A percentile compares a stretch with the other conserved stretches of the same genome.
Conservation (phyloP, 1,284 basidiomycete species). For the Rugosomyces carneus region DNA sequence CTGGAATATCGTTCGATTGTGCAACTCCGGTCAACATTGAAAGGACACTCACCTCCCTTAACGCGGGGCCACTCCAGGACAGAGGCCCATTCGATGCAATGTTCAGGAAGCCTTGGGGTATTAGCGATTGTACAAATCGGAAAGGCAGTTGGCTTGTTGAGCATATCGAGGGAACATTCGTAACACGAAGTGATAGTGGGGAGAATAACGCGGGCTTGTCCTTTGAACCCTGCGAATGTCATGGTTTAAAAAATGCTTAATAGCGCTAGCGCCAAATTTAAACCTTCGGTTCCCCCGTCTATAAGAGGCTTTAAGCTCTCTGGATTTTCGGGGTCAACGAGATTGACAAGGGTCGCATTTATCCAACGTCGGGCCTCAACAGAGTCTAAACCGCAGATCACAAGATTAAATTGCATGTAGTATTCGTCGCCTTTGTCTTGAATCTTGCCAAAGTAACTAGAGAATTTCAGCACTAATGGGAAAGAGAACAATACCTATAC, state of each 20-base stretch:
- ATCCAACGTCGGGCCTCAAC: slow-evolving; percentile 98
- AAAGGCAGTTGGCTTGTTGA: slow-evolving; percentile 95
- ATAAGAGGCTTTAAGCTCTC: slow-evolving; percentile 97
- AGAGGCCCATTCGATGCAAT: slow-evolving; percentile 99
- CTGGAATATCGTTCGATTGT: slow-evolving; percentile 33
- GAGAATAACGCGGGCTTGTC: slow-evolving; percentile 95
- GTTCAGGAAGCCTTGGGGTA: slow-evolving; percentile 95
- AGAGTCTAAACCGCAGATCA: slow-evolving; percentile 98
- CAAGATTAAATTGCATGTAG: slow-evolving; percentile 94
- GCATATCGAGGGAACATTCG: slow-evolving; percentile 97
- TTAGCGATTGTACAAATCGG: slow-evolving; percentile 99
- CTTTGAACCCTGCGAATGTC: slow-evolving; percentile 84
- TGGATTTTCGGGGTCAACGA: slow-evolving; percentile 87
- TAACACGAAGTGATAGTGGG: slow-evolving; percentile 96
- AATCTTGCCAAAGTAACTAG: slow-evolving; percentile 92
- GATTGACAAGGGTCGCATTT: slow-evolving; percentile 92
- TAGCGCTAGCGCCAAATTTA: slow-evolving; percentile 7
- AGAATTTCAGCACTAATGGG: neutral
- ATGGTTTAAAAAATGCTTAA: neutral
- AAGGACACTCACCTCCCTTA: slow-evolving; percentile 60
- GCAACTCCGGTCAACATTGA: neutral
- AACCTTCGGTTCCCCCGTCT: slow-evolving; percentile 97
- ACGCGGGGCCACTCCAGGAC: slow-evolving; percentile 98
- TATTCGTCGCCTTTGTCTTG: slow-evolving; percentile 97
- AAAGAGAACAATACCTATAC: slow-evolving; percentile 22